phyloP scores from a whole-genome alignment of 1,139 yeast species.

The Hyphopichia fennica region DNA sequence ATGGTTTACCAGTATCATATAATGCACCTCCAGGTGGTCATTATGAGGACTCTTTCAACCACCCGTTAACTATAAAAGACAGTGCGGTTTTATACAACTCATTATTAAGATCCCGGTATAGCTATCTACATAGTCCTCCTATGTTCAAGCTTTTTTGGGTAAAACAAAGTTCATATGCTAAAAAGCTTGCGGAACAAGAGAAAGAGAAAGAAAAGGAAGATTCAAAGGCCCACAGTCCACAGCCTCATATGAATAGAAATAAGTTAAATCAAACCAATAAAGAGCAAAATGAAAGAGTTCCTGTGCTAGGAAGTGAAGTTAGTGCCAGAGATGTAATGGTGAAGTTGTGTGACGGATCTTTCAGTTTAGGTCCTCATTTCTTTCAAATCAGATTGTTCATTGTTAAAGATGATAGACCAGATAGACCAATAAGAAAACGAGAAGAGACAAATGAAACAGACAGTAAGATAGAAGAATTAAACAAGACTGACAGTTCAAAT shows the following conservation, averaged over 20 bases:
- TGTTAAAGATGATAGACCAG: slow-evolving; percentile 68
- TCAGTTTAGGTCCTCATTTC: slow-evolving; percentile 80
- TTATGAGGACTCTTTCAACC: slow-evolving; percentile 51
- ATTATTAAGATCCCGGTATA: slow-evolving; percentile 69
- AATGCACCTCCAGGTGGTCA: slow-evolving; percentile 59
- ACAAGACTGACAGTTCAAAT: neutral
- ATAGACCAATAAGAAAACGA: slow-evolving; percentile 16
- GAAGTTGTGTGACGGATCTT: slow-evolving; percentile 72
- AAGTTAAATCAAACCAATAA: slow-evolving; percentile 16
- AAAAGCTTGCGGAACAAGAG: slow-evolving; percentile 37
- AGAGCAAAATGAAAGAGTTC: slow-evolving; percentile 27
- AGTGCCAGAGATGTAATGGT: slow-evolving; percentile 87
- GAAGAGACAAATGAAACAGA: neutral
- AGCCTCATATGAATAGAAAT: slow-evolving; percentile 10
- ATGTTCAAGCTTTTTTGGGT: slow-evolving; percentile 85
- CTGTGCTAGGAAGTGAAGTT: slow-evolving; percentile 46
- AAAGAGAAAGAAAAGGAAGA: slow-evolving; percentile 16
- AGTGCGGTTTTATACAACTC: slow-evolving; percentile 73
- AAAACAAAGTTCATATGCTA: slow-evolving; percentile 51
- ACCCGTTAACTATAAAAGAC: slow-evolving; percentile 71
- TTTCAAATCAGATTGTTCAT: slow-evolving; percentile 78
- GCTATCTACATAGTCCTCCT: slow-evolving; percentile 66
- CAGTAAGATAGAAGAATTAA: neutral
- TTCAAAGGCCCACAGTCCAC: slow-evolving; percentile 6
- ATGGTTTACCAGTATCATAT: slow-evolving; percentile 70